Percentiles rank a stretch among this genome's conserved stretches.
Evolutionary conservation across 306 rosid genomes (phyloP).

Genomic region (Prunus campanulata): DNA sequence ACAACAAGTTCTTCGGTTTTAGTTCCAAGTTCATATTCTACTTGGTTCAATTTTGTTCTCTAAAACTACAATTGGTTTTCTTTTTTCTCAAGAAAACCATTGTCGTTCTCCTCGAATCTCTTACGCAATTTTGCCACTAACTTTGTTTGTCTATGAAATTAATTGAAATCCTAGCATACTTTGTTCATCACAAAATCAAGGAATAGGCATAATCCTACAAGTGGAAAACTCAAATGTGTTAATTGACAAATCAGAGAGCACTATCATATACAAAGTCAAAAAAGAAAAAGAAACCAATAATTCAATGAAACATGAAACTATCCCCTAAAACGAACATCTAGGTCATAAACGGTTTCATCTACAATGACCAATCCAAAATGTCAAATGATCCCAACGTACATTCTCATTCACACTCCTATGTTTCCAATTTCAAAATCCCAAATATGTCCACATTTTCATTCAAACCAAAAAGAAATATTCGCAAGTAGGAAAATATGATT

Average conservation of each 20-base stretch:
- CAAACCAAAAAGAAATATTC: too few species aligned
- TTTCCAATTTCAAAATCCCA: too few species aligned
- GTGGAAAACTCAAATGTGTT: not conserved
- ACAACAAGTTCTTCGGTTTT: not conserved
- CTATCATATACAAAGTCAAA: too few species aligned
- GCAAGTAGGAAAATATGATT: too few species aligned
- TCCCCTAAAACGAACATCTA: too few species aligned
- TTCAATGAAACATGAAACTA: too few species aligned
- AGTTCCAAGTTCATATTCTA: not conserved
- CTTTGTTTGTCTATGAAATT: not conserved
- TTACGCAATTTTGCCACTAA: not conserved
- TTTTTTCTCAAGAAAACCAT: not conserved
- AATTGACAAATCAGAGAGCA: not conserved
- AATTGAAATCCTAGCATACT: not conserved
- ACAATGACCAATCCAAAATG: too few species aligned
- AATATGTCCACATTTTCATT: too few species aligned
- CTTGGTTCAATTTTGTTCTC: not conserved
- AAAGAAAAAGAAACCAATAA: too few species aligned
- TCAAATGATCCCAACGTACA: too few species aligned
- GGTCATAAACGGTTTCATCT: too few species aligned
- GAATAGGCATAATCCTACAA: constrained; percentile 11
- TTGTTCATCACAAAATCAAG: not conserved
- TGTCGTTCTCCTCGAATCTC: not conserved
- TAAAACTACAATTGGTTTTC: not conserved
- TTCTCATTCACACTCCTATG: too few species aligned